phyloP scores from a whole-genome alignment of 2,329 filamentous ascomycete species.

The Cadophora malorum region DNA sequence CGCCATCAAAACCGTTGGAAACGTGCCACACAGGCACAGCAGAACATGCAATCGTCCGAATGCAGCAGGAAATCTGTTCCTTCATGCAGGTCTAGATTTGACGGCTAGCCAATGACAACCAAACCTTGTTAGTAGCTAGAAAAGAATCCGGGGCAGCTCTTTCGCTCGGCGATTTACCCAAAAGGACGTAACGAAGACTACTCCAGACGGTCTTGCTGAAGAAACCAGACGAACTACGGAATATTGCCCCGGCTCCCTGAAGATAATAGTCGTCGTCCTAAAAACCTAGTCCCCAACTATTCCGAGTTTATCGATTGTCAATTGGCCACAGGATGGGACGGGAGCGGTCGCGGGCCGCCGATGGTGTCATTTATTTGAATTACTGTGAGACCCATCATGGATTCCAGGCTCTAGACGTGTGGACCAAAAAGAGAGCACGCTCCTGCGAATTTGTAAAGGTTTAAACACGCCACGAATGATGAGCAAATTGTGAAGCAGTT shows the following conservation, averaged over 20 bases:
- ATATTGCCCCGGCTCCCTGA: constrained; percentile 4
- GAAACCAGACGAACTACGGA: constrained; percentile 20
- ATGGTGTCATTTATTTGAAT: constrained; percentile 31
- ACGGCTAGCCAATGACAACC: constrained; percentile 17
- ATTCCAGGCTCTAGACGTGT: constrained; percentile 19
- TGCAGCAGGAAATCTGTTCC: constrained; percentile 29
- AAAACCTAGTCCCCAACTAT: background rate
- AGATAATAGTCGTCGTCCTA: background rate
- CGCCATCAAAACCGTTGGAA: constrained; percentile 18
- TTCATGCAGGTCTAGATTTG: constrained; percentile 32
- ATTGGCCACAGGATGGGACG: constrained; percentile 17
- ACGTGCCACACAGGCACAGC: constrained; percentile 24
- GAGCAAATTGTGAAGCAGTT: constrained; percentile 10
- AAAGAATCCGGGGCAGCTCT: constrained; percentile 31
- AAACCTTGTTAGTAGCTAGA: constrained; percentile 22
- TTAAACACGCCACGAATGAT: constrained; percentile 7
- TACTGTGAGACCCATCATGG: constrained; percentile 17
- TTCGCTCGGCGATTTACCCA: constrained; percentile 25
- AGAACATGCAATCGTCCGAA: constrained; percentile 28
- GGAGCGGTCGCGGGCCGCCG: constrained; percentile 30
- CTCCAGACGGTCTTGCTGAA: constrained; percentile 7
- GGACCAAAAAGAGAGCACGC: constrained; percentile 9
- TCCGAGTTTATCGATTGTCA: constrained; percentile 15
- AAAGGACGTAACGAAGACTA: constrained; percentile 9
- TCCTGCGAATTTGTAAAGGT: constrained; percentile 5